phyloP scores from a whole-genome alignment of 2,329 filamentous ascomycete genomes.

The Aspergillus proliferans region DNA sequence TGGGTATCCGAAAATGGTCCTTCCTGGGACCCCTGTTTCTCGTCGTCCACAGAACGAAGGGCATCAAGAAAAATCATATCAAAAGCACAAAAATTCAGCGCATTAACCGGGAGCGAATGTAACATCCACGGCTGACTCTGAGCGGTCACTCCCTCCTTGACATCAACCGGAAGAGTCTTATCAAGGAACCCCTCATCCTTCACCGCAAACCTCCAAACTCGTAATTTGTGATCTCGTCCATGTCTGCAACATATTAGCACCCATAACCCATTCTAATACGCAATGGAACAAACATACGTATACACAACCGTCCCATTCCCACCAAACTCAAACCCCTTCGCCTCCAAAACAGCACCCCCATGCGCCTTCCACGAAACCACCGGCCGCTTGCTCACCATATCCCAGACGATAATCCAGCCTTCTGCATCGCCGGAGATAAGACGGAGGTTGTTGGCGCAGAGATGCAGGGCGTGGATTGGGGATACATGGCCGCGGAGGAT shows the following conservation, averaged over 20 bases:
- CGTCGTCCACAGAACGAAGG: constrained; percentile 16
- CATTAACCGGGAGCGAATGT: constrained; percentile 77
- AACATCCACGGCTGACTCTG: constrained; percentile 70
- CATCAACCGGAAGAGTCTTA: constrained; percentile 65
- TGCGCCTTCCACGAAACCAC: constrained; percentile 84
- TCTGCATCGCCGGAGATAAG: constrained; percentile 84
- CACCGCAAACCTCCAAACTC: constrained; percentile 73
- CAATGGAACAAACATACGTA: constrained; percentile 57
- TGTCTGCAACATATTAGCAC: constrained; percentile 52
- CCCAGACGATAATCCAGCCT: constrained; percentile 83
- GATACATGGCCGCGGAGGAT: constrained; percentile 80
- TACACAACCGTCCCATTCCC: constrained; percentile 58
- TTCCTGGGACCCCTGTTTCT: background rate
- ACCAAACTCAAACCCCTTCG: constrained; percentile 55
- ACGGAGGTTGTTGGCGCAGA: constrained; percentile 66
- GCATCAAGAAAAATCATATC: constrained; percentile 21
- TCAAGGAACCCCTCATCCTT: constrained; percentile 55
- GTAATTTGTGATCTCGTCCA: constrained; percentile 78
- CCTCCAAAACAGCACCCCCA: constrained; percentile 65
- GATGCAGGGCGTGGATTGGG: constrained; percentile 69
- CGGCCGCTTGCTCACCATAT: constrained; percentile 71
- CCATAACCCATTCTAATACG: background rate
- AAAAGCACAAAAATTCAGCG: constrained; percentile 83
- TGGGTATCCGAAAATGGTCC: background rate
- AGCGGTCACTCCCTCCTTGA: constrained; percentile 30